phyloP scores from a whole-genome alignment of 345 rosid species.

The Carallia brachiata region DNA sequence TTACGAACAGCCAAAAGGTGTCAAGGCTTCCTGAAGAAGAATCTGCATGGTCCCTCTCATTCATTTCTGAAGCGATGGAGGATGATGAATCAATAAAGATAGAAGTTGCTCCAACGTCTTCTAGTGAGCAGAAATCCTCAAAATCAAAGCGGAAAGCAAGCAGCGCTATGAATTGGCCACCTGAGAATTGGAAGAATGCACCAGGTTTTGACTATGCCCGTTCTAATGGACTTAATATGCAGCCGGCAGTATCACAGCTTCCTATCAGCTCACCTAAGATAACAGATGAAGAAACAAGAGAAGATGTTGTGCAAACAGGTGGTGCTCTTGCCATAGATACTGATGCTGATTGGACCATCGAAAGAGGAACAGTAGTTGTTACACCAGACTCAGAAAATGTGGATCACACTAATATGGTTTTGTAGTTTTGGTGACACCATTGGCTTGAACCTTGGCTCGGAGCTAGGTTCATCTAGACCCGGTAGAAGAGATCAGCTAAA shows the following conservation, averaged over 20 bases:
- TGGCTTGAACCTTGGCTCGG: conserved; percentile 22
- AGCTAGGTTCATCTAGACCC: conserved; percentile 30
- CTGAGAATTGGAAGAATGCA: conserved; percentile 64
- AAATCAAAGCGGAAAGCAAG: conserved; percentile 45
- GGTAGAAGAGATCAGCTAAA: conserved; percentile 49
- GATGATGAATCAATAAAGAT: conserved; percentile 17
- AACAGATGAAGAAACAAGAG: conserved; percentile 23
- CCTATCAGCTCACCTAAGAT: conserved; percentile 22
- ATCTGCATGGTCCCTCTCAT: conserved; percentile 58
- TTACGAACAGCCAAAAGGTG: conserved; percentile 71
- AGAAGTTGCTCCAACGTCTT: conserved; percentile 15
- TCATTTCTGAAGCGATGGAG: conserved; percentile 15
- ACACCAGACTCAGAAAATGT: conserved; percentile 18
- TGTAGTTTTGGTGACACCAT: conserved; percentile 6
- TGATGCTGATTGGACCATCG: conserved; percentile 36
- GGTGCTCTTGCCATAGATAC: conserved; percentile 28
- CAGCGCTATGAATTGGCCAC: conserved; percentile 61
- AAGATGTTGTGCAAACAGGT: conserved; percentile 9
- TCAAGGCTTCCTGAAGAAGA: conserved; percentile 64
- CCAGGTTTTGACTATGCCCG: conserved; percentile 44
- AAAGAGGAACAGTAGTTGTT: conserved; percentile 24
- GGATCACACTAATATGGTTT: conserved; percentile 9
- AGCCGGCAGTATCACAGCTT: conserved; percentile 19
- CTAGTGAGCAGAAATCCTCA: conserved; percentile 16
- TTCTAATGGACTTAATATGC: conserved; percentile 38